Conservation (phyloP, 2,329 filamentous ascomycete species). For the Xylariales sp. region DNA sequence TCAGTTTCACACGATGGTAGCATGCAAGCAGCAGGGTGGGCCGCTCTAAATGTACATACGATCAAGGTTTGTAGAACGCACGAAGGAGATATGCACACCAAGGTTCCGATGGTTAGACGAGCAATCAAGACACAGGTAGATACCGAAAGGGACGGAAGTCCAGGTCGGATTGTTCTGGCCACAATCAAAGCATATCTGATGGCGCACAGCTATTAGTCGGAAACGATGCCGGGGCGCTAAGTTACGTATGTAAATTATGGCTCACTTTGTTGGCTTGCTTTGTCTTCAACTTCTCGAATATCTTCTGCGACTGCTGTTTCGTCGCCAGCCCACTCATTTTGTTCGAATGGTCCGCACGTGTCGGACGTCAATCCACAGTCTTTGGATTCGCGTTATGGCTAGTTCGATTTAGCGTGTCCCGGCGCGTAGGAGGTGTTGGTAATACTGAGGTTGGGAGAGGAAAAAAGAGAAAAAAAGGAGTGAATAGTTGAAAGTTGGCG, state of each 20-base stretch:
- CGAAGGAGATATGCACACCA: constrained; percentile 98
- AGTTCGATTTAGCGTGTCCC: neutral
- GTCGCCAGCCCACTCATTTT: constrained; percentile 78
- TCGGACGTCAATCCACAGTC: neutral
- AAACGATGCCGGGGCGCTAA: too few species aligned
- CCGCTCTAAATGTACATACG: constrained; percentile 70
- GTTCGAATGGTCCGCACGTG: constrained; percentile 41
- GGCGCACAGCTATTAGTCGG: constrained; percentile 7
- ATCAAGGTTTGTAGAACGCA: constrained; percentile 97
- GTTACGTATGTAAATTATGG: constrained; percentile 33
- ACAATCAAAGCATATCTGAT: constrained; percentile 94
- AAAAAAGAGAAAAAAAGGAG: constrained; percentile 1
- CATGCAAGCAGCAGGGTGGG: constrained; percentile 1
- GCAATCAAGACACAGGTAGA: constrained; percentile 98
- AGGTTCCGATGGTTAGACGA: constrained; percentile 97
- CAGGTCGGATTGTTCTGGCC: constrained; percentile 97
- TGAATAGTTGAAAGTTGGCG: constrained; percentile 10
- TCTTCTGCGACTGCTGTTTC: constrained; percentile 94
- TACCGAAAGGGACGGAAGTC: constrained; percentile 96
- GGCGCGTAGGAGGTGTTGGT: neutral
- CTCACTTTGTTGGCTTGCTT: constrained; percentile 94
- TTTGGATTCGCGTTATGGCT: neutral
- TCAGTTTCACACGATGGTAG: constrained; percentile 40
- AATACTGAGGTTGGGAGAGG: constrained; percentile 16
- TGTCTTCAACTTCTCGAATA: constrained; percentile 96